Conservation (phyloP, 2,329 filamentous ascomycete species). For the Fusarium sp. region DNA sequence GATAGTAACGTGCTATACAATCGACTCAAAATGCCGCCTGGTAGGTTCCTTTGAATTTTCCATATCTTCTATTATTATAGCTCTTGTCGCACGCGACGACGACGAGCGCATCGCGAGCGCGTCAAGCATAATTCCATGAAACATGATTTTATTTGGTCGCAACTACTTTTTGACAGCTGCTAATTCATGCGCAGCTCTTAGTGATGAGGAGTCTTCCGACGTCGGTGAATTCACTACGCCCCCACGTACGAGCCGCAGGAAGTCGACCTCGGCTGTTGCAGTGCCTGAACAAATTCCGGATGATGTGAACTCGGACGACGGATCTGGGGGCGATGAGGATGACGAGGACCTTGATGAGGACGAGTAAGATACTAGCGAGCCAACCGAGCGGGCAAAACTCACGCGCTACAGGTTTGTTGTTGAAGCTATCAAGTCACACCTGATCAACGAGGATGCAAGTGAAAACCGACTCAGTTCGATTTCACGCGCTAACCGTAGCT, state of each 20-base stretch:
- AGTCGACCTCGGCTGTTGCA: slow-evolving; percentile 41
- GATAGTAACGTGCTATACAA: background rate
- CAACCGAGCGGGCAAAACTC: slow-evolving; percentile 30
- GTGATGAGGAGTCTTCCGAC: slow-evolving; percentile 55
- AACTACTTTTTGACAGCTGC: slow-evolving; percentile 9
- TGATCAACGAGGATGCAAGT: slow-evolving; percentile 67
- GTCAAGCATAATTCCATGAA: background rate
- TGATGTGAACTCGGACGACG: slow-evolving; percentile 50
- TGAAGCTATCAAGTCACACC: slow-evolving; percentile 77
- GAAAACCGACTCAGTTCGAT: background rate
- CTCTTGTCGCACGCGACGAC: slow-evolving; percentile 7
- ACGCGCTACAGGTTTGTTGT: slow-evolving; percentile 72
- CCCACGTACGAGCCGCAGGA: slow-evolving; percentile 44
- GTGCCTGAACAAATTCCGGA: slow-evolving; percentile 24
- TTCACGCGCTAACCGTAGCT: slow-evolving; percentile 2
- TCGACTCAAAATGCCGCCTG: slow-evolving; percentile 45
- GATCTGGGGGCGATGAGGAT: slow-evolving; percentile 50
- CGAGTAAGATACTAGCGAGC: slow-evolving; percentile 53
- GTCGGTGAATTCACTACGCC: slow-evolving; percentile 47
- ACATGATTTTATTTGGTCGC: slow-evolving; percentile 6
- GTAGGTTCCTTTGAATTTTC: slow-evolving; percentile 26
- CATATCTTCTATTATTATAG: background rate
- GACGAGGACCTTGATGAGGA: slow-evolving; percentile 59
- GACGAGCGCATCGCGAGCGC: slow-evolving; percentile 22
- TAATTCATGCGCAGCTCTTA: slow-evolving; percentile 52